Evolutionary conservation across 2,329 filamentous ascomycete species (phyloP), one percentile per base, ranked within the genome.

Genomic region (Drechslera avenae): DNA sequence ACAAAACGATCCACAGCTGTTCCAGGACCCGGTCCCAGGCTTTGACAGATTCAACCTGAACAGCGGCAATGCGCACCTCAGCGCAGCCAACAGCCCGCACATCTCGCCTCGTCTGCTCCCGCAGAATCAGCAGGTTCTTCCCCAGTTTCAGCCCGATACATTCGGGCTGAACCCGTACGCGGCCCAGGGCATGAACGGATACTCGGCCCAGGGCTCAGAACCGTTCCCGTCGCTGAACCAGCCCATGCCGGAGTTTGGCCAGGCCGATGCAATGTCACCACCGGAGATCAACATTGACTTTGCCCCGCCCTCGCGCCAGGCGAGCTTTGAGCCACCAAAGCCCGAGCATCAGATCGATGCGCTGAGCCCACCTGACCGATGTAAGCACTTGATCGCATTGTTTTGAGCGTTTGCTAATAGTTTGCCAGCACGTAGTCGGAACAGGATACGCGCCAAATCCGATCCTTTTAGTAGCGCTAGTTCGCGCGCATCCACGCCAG

Each of bases 281-380:
- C 92, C 92, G 0, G 90, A 92, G 43, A 97, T 97, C 74, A 96
- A 94, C 68, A 94, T 97, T 63, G 90, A 96, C 69, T 91, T 90
- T 72, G 92, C 91, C 13, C 92, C 92, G 18, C 86, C 86, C 7
- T 84, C 88, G 44, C 78, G 83, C 50, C 84, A 84, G 64, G 83
- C 80, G 45, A 85, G 80, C 61, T 88, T 89, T 68, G 88, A 87
- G 56, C 82, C 83, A 21, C 79, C 82, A 16, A 90, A 89, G 66
- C 75, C 81, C 23, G 79, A 80, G n/a, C 78, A 86, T 60, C 75
- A 67, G 72, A 82, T 86, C 57, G 90, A 95, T 71, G 91, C 91
- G 3, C 76, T 97, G 55, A 94, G 88, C 42, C 92, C 92, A 0
- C 93, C 93, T 10, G 84, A 90, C 57, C 67, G 79, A 75, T 73